phyloP scores from a whole-genome alignment of 768 basidiomycete species.

The Macrolepiota dolichaula region DNA sequence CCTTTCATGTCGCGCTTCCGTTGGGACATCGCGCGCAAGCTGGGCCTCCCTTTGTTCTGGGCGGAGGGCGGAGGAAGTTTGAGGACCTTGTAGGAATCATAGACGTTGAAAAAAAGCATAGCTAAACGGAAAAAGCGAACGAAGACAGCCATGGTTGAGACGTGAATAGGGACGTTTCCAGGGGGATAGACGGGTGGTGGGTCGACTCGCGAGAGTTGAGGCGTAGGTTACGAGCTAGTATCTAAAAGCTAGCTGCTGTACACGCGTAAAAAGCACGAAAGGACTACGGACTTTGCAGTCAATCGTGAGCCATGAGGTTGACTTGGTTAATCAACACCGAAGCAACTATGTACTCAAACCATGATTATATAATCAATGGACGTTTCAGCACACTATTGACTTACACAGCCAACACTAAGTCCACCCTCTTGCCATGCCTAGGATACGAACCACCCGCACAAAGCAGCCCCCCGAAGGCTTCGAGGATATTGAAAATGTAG shows the following conservation, averaged over 20 bases:
- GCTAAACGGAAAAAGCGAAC: constrained; percentile 65
- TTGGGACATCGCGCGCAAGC: constrained; percentile 63
- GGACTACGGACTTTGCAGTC: constrained; percentile 3
- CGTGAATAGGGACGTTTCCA: constrained; percentile 1
- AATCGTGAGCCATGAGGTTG: constrained; percentile 7
- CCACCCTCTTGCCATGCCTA: constrained; percentile 63
- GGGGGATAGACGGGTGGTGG: neutral
- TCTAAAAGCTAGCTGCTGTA: constrained; percentile 11
- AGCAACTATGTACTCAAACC: neutral
- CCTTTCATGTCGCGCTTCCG: constrained; percentile 87
- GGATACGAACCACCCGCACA: constrained; percentile 88
- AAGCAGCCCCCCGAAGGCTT: constrained; percentile 94
- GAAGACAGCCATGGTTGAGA: constrained; percentile 56
- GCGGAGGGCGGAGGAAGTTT: constrained; percentile 57
- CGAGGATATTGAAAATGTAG: constrained; percentile 85
- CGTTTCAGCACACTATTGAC: neutral
- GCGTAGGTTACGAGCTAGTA: constrained; percentile 8
- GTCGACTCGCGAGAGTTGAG: constrained; percentile 12
- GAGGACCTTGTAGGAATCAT: constrained; percentile 81
- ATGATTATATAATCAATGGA: constrained; percentile 20
- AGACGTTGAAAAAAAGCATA: constrained; percentile 76
- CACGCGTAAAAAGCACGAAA: constrained; percentile 14
- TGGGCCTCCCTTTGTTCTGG: constrained; percentile 58
- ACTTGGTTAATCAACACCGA: neutral
- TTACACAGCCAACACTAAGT: neutral